Evolutionary conservation across 2,329 filamentous ascomycete genomes (phyloP).

Genomic region (Beauveria scarabaeidicola): DNA sequence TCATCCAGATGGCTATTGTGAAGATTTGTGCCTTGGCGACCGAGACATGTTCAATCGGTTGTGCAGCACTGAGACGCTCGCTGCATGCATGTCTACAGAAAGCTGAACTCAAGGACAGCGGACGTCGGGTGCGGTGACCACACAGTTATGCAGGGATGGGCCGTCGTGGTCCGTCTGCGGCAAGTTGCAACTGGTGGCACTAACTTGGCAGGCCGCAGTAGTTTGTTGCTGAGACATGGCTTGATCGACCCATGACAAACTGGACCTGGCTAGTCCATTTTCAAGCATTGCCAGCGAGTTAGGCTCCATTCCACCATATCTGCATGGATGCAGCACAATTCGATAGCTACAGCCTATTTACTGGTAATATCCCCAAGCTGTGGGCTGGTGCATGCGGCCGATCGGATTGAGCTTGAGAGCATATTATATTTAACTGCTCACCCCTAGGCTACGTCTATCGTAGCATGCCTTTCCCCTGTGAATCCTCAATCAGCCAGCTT

Average conservation of each 20-base stretch:
- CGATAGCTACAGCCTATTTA: background rate
- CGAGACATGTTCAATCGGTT: background rate
- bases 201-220: too few relatives aligned
- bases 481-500: background rate
- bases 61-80: background rate
- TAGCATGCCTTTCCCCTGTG: background rate
- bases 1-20: background rate
- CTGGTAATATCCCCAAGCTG: background rate
- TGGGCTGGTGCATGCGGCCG: background rate
- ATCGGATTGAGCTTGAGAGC: background rate
- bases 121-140: slow-evolving; percentile 6
- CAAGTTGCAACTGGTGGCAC: background rate
- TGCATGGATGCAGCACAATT: background rate
- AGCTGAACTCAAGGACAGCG: background rate
- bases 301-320: background rate
- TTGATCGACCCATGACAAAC: slow-evolving; percentile 2
- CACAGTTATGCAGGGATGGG: slow-evolving; percentile 5
- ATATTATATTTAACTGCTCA: slow-evolving; percentile 7
- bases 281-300: slow-evolving; percentile 1
- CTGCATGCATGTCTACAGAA: background rate
- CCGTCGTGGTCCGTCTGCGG: background rate
- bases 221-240: slow-evolving; percentile 8
- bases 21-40: background rate
- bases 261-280: slow-evolving; percentile 10
- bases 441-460: background rate